Percentiles rank a stretch among this genome's conserved stretches.
Conservation (phyloP, 116 monocot species). For the Thalassia testudinum region DNA sequence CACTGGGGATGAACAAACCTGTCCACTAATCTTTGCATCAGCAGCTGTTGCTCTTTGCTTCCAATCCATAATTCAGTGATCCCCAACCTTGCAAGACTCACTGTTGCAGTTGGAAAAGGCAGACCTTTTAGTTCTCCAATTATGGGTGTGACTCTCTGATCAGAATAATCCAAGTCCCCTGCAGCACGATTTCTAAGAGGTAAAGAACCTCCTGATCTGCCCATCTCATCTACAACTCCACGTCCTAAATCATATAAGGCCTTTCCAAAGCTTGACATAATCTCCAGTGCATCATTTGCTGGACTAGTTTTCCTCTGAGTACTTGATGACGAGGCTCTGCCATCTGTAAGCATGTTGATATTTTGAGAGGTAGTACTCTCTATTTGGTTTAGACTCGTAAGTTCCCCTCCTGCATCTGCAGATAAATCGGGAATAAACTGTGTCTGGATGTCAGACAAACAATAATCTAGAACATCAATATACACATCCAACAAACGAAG, state of each 20-base stretch:
- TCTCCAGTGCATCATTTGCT: conserved; percentile 74
- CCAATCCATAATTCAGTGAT: conserved; percentile 77
- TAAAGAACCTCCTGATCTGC: conserved; percentile 32
- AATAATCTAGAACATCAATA: conserved; percentile 85
- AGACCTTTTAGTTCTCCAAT: conserved; percentile 63
- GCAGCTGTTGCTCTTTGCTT: conserved; percentile 59
- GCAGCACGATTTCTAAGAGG: conserved; percentile 7
- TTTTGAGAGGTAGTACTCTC: conserved; percentile 8
- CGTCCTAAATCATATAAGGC: conserved; percentile 94
- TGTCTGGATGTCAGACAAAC: conserved; percentile 70
- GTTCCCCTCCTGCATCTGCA: conserved; percentile 12
- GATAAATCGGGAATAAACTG: conserved; percentile 13
- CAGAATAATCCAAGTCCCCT: conserved; percentile 12
- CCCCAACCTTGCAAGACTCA: conserved; percentile 49
- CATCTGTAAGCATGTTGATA: conserved; percentile 3
- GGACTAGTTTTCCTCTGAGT: conserved; percentile 12
- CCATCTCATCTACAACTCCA: conserved; percentile 91
- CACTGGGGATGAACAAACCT: conserved; percentile 64
- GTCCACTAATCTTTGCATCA: conserved; percentile 58
- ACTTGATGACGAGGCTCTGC: conserved; percentile 13
- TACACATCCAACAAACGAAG: conserved; percentile 68
- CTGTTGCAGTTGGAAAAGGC: conserved; percentile 83
- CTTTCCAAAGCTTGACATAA: conserved; percentile 72
- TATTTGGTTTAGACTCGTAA: conserved; percentile 4
- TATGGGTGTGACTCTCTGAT: conserved; percentile 22